Percentiles rank a stretch among this genome's conserved stretches.
These are phyloP conservation scores for Lenwebbia sp. DNA, from an alignment of 345 rosid genomes.

Conservation along the genomic window DNA sequence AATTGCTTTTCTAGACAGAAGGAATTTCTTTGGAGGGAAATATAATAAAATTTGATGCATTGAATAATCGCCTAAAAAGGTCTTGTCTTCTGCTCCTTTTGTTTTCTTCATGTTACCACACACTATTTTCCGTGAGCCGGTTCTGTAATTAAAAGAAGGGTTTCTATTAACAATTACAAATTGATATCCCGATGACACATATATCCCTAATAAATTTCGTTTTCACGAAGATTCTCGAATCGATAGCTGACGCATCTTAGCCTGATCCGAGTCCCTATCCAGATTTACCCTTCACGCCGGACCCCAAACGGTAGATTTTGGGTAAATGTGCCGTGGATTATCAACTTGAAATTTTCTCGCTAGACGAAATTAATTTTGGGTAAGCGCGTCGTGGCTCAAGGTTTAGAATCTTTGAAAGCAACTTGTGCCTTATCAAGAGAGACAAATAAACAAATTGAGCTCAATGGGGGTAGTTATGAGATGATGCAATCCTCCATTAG, in stretches of 20 bases:
- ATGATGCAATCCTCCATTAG: background rate
- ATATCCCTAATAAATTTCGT: no score
- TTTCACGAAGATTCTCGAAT: background rate
- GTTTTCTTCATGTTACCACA: background rate
- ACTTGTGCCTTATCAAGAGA: background rate
- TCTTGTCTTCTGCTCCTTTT: background rate
- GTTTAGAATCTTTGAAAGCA: background rate
- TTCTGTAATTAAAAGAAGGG: background rate
- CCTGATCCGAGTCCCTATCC: background rate
- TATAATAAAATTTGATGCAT: background rate
- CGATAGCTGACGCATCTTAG: background rate
- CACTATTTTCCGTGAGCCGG: background rate
- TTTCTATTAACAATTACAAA: background rate
- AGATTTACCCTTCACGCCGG: background rate
- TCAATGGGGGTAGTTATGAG: background rate
- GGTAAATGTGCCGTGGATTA: background rate
- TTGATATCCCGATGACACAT: background rate
- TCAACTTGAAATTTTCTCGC: background rate
- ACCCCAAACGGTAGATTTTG: background rate
- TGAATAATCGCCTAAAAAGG: background rate
- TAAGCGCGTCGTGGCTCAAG: rapidly evolving
- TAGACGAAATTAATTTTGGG: background rate
- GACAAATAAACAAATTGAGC: background rate
- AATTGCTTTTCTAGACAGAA: background rate
- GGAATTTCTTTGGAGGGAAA: background rate